Evolutionary conservation across 2,329 filamentous ascomycete species (phyloP).

Genomic region (Microsporum audouinii): DNA sequence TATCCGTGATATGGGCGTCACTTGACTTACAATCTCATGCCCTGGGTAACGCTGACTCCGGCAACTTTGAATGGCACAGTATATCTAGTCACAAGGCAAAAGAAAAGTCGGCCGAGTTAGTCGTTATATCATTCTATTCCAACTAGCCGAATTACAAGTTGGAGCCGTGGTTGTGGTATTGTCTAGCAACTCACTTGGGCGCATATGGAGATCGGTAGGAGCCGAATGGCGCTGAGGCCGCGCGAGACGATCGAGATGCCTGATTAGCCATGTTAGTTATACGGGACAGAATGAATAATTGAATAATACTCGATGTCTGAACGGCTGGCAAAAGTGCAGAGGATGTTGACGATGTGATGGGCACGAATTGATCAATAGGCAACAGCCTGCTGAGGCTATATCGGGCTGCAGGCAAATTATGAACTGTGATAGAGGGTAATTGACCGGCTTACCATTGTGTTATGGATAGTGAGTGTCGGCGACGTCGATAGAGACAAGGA

Average conservation of each 20-base stretch:
- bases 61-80: constrained; percentile 38
- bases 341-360: not conserved
- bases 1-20: not conserved
- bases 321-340: too few species aligned
- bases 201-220: constrained; percentile 47
- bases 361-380: not conserved
- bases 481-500: not conserved
- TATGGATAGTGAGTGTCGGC: not conserved
- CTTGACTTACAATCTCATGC: constrained; percentile 35
- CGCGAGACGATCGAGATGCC: not conserved
- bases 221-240: not conserved
- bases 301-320: not conserved
- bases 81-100: constrained; percentile 32
- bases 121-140: not conserved
- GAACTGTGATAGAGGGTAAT: not conserved
- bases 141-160: not conserved
- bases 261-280: not conserved
- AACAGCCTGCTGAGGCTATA: not conserved
- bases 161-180: not conserved
- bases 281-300: not conserved
- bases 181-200: constrained; percentile 40
- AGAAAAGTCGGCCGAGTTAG: not conserved
- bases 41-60: constrained; percentile 36
- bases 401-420: not conserved
- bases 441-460: not conserved